Evolutionary conservation across 176 grass and related monocot species (phyloP).

Genomic region (Lolium rigidum): DNA sequence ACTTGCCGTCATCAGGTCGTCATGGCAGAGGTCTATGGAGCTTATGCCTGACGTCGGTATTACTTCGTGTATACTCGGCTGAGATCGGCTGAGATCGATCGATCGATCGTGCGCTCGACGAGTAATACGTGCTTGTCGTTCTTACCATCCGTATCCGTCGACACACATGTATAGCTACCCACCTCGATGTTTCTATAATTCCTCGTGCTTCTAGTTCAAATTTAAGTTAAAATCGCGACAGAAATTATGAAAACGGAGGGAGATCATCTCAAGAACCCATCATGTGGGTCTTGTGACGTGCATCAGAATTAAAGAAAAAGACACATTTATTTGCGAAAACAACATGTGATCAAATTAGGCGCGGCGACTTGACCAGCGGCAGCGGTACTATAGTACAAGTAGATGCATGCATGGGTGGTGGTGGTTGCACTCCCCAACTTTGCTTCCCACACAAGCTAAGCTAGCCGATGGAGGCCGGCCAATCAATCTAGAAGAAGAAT

Average conservation of each 20-base stretch:
- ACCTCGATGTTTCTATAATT: too few relatives aligned
- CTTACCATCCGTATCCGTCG: neutral
- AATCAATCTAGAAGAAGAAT: slow-evolving; percentile 26
- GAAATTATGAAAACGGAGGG: too few relatives aligned
- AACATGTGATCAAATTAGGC: slow-evolving; percentile 33
- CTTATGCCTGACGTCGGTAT: neutral
- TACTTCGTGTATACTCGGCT: neutral
- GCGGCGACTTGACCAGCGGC: neutral
- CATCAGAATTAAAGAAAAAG: neutral
- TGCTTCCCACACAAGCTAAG: slow-evolving; percentile 53
- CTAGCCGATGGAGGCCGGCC: slow-evolving; percentile 50
- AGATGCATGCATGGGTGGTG: slow-evolving; percentile 23
- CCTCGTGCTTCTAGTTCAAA: too few relatives aligned
- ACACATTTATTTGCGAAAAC: slow-evolving; percentile 6
- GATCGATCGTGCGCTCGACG: neutral
- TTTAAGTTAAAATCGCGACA: too few relatives aligned
- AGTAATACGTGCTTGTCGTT: neutral
- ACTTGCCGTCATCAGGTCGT: slow-evolving; percentile 19
- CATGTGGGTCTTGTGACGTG: neutral
- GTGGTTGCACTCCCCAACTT: slow-evolving; percentile 36
- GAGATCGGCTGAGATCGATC: neutral
- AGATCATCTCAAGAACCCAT: neutral
- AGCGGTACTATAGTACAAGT: neutral
- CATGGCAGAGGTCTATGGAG: neutral
- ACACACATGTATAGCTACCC: too few relatives aligned